These are phyloP conservation scores for Xylaria sp. DNA, from an alignment of 2,329 filamentous ascomycete species.

Conservation along the genomic window DNA sequence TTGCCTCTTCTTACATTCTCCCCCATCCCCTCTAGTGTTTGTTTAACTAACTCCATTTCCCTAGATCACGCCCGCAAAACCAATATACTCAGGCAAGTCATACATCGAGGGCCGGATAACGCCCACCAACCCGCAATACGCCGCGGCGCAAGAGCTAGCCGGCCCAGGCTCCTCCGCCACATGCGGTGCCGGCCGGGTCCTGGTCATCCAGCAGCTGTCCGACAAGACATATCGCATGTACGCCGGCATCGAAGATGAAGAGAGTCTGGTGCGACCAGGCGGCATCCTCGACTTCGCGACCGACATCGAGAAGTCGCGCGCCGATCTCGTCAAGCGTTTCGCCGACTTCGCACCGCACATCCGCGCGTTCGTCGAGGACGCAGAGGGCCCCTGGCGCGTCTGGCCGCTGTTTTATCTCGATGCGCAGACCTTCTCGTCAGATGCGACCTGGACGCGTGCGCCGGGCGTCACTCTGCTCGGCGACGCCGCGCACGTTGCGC, in stretches of 20 bases:
- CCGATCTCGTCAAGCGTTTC: slow-evolving; percentile 15
- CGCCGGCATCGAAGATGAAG: slow-evolving; percentile 22
- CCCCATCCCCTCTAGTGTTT: background rate
- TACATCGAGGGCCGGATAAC: slow-evolving; percentile 29
- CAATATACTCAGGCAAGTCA: slow-evolving; percentile 28
- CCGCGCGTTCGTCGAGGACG: slow-evolving; percentile 16
- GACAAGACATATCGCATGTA: slow-evolving; percentile 34
- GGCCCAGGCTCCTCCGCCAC: slow-evolving; percentile 16
- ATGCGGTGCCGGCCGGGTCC: slow-evolving; percentile 7
- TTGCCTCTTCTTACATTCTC: background rate
- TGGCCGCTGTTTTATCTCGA: slow-evolving; percentile 32
- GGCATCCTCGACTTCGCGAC: slow-evolving; percentile 23
- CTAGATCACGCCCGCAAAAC: slow-evolving; percentile 33
- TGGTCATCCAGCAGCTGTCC: slow-evolving; percentile 27
- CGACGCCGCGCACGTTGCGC: slow-evolving; percentile 34
- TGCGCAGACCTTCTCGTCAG: slow-evolving; percentile 6
- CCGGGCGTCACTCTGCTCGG: slow-evolving; percentile 33
- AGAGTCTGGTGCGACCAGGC: slow-evolving; percentile 10
- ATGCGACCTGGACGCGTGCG: slow-evolving; percentile 18
- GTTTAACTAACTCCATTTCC: background rate
- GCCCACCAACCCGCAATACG: slow-evolving; percentile 29
- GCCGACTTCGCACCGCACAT: slow-evolving; percentile 17
- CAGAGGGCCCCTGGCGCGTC: slow-evolving; percentile 33
- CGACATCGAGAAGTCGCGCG: slow-evolving; percentile 13
- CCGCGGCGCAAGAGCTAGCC: slow-evolving; percentile 15